These are phyloP conservation scores for Penicillium egyptiacum DNA, from an alignment of 495 filamentous ascomycete species.

Conservation along the genomic window DNA sequence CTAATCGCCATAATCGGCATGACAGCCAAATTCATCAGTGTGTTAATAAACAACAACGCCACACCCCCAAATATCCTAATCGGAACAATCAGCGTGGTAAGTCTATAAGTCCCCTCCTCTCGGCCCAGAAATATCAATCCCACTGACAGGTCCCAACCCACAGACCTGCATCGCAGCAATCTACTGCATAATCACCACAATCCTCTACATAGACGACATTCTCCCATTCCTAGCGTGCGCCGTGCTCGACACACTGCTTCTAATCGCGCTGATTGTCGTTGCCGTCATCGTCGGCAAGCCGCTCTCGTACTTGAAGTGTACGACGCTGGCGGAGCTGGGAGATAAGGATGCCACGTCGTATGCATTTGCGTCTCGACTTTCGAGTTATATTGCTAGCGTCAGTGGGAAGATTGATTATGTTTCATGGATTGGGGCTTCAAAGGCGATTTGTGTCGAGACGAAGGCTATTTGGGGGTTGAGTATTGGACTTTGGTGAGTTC, in stretches of 20 bases:
- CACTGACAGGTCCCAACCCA: constrained; percentile 8
- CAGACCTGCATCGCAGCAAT: constrained; percentile 75
- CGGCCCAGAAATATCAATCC: neutral
- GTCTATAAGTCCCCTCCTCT: constrained; percentile 50
- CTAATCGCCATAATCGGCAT: constrained; percentile 82
- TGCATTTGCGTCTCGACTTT: constrained; percentile 46
- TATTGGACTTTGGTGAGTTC: constrained; percentile 71
- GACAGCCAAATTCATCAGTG: constrained; percentile 77
- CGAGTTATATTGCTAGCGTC: constrained; percentile 38
- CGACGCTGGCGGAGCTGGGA: constrained; percentile 44
- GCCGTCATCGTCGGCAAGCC: constrained; percentile 76
- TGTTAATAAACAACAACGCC: constrained; percentile 63
- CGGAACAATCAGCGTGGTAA: constrained; percentile 74
- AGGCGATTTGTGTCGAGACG: constrained; percentile 76
- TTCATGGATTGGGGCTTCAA: constrained; percentile 63
- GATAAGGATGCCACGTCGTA: constrained; percentile 42
- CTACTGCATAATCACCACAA: constrained; percentile 71
- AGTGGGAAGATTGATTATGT: constrained; percentile 51
- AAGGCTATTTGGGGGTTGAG: constrained; percentile 87
- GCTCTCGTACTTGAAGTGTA: constrained; percentile 74
- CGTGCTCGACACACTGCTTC: constrained; percentile 62
- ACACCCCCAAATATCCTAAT: constrained; percentile 71
- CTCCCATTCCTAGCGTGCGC: constrained; percentile 69
- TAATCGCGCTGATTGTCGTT: constrained; percentile 71
- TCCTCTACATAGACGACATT: constrained; percentile 73